Base-by-base conservation (phyloP, 768 basidiomycete genomes). In the Leccinellum albellum region DNA sequence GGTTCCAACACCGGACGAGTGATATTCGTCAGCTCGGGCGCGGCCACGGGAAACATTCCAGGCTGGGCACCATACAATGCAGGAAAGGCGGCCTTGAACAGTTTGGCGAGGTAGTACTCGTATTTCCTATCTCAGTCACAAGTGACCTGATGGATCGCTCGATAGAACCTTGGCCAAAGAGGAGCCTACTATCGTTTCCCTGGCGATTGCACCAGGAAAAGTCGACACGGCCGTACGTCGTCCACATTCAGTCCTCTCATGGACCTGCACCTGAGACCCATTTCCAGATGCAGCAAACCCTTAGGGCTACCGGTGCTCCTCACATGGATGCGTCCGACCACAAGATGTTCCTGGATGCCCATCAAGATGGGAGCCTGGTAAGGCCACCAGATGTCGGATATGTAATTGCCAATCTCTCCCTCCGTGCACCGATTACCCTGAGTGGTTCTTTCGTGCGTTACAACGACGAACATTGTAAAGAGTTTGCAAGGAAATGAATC, bases 81-180 rank as follows among this genome's bases (percentile, higher is more conserved):
- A 12, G 78, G 82, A 56, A 95, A 98, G 71, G 93, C 95, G 1
- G 93, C 92, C 2, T 79, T 94, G 84, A 97, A 95, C 70, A 88
- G 87, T 21, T 75, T 97, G 44, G 86, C 84, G 74, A 82, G 89
- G 90, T 87, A 33, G 89, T 86, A 28, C 40, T 13, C 24, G 15
- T 29, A 26, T 67, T 65, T 58, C 58, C 60, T 28, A n/a, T 49
- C 55, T 48, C 10, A 40, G 50, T 24, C 28, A 20, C 15, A 17
- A 32, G n/a, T 29, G 17, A 10, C 32, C 47, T 61, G 54, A 69
- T 48, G 17, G 35, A 20, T 21, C 10, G 6, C 46, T 13, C 46
- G 49, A 42, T 53, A 93, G 94, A 71, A 96, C 93, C 0, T 75
- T 96, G 20, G 89, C 86, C 17, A 82, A 82, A 63, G 95, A 97